phyloP scores from a whole-genome alignment of 805 yeast genomes.

The Hanseniaspora osmophila region DNA sequence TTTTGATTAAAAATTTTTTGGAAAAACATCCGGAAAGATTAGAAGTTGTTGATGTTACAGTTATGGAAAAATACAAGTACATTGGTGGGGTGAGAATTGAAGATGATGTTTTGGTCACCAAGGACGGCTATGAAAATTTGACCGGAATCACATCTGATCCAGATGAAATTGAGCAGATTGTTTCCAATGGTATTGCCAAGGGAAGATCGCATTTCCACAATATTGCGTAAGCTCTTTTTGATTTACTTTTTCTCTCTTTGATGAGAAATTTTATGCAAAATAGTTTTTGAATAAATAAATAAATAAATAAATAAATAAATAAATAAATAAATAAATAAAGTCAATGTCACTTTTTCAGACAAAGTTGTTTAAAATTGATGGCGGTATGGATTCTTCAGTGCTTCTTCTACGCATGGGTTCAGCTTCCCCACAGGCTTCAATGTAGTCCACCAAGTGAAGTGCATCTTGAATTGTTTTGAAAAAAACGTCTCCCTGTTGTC shows the following conservation, averaged over 20 bases:
- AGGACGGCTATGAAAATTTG: constrained; percentile 63
- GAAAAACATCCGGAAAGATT: constrained; percentile 29
- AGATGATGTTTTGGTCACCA: constrained; percentile 76
- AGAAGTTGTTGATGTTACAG: constrained; percentile 48
- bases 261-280: not conserved
- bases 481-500: not conserved
- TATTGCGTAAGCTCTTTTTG: constrained; percentile 20
- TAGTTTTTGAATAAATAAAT: not conserved
- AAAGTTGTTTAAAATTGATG: constrained; percentile 1
- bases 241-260: too few species aligned
- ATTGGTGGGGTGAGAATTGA: constrained; percentile 97
- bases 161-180: constrained; percentile 63
- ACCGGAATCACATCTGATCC: constrained; percentile 81
- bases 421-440: not conserved
- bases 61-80: constrained; percentile 64
- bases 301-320: not conserved
- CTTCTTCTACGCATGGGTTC: not conserved
- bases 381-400: constrained; percentile 7
- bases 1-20: constrained; percentile 52
- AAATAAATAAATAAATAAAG: constrained; percentile 16
- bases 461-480: not conserved
- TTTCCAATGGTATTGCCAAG: constrained; percentile 50
- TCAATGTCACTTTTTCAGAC: not conserved
- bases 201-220: constrained; percentile 53
- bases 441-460: not conserved